Evolutionary conservation across 1,284 basidiomycete genomes (phyloP), one percentile per base, ranked within the genome.

Genomic region (Apiotrichum gamsii): DNA sequence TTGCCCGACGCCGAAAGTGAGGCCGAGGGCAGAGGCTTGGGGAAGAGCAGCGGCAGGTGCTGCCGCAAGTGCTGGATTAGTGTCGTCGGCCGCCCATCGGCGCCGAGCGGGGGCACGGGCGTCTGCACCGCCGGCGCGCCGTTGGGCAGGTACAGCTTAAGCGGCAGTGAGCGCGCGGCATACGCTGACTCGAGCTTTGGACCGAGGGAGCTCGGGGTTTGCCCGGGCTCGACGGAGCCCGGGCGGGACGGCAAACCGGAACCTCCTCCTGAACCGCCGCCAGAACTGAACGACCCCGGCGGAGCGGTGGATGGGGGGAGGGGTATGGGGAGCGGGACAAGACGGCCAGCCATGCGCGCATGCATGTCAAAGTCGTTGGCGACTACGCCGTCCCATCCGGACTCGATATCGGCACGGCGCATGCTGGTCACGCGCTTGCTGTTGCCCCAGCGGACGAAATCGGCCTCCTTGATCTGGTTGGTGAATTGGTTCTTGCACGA

Each of bases 331-430:
- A 73, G 62, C 2, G 78, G 77, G 2, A 78, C 58, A 4, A 97
- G 79, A 64, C 93, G 91, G 10, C 84, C 80, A 2, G 90, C 90
- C 56, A 96, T 86, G 33, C 86, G 81, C 83, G 88, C 91, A 64
- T 88, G 95, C 54, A 90, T 82, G 58, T 96, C 91, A 65, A 93
- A 96, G 69, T 94, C 91, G 72, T 93, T 90, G 89, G 57, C 84
- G 73, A 82, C 83, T 54, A 95, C 85, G 6, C 89, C 90, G 59
- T 94, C 88, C 91, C 91, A 96, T 45, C 94, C 81, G 0, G 84
- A 87, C 67, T 96, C 91, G 65, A 95, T 85, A 65, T 95, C 91
- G 24, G 80, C 81, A 67, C 90, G 87, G 46, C 90, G 75, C 36
- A 96, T 76, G 15, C 85, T 82, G 1, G 90, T 94, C 73, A 95